Evolutionary conservation across 257 asterid species (phyloP), one percentile per base, ranked within the genome.

Genomic region (Solanum megistacrolobum): DNA sequence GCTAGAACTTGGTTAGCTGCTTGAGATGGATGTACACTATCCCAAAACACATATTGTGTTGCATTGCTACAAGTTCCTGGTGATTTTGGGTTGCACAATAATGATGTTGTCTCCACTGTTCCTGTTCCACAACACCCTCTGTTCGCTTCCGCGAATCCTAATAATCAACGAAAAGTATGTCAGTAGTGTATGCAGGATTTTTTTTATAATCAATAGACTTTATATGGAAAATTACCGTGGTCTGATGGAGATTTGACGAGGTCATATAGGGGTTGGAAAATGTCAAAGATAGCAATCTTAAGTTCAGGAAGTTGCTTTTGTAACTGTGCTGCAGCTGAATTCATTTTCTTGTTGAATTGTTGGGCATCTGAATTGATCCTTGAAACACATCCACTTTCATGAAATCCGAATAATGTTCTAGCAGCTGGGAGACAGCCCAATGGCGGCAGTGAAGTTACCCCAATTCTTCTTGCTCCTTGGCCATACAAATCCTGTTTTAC

Each of bases 61-160:
- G 98, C 94, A 82, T 97, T 96, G 89, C 90, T 88, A 87, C 99
- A 97, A 9, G 98, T 95, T 38, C 99, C 98, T 4, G 87, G 74
- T 27, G 99, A 94, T 48, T 91, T 92, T 1, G 95, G 93, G 85
- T 96, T 95, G 95, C 99, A 97, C 89, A 97, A 87, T 21, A 97
- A 75, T 2, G 89, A 32, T 0, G 99, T 96, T 55, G 97, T 95
- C 87, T 95, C 99, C 11, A 97, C 93, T 0, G 93, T 92, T 32
- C 99, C 99, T 16, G 99, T 95, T 38, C 99, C 98, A 23, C 99
- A 97, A 74, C 99, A 96, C 2, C 99, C 98, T 89, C 79, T 96
- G 0, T 89, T 88, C 21, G 98, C 96, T 86, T 97, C 99, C 12
- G 87, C 68, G 43, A 97, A 97, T 29, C 99, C 99, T 96, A 41